phyloP scores from a whole-genome alignment of 106 monocot species.

The Cymbidium sinense region DNA sequence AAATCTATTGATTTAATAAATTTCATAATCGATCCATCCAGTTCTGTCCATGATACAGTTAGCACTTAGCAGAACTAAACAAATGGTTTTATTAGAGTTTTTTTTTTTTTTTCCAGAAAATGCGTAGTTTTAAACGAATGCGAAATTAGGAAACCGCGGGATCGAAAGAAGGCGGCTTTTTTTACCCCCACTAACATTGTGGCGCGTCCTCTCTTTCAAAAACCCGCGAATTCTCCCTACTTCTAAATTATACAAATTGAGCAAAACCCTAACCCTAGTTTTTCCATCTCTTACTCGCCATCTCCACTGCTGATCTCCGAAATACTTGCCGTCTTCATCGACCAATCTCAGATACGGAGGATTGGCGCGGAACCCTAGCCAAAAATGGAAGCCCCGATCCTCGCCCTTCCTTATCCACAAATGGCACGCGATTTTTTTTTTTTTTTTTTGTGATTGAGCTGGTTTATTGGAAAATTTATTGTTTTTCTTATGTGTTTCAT shows the following conservation, averaged over 20 bases:
- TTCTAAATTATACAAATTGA: too few relatives aligned
- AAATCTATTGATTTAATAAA: too few relatives aligned
- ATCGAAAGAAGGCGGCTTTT: neutral
- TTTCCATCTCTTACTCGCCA: neutral
- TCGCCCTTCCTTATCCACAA: neutral
- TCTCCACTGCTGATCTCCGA: neutral
- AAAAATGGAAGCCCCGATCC: neutral
- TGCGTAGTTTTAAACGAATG: too few relatives aligned
- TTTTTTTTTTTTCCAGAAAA: too few relatives aligned
- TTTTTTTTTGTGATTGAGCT: neutral
- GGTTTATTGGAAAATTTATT: neutral
- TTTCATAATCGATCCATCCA: too few relatives aligned
- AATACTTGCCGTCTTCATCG: neutral
- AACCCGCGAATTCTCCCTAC: neutral
- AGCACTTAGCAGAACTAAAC: too few relatives aligned
- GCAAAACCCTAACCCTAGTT: conserved; percentile 3
- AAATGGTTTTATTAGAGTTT: too few relatives aligned
- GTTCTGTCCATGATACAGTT: too few relatives aligned
- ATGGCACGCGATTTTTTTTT: neutral
- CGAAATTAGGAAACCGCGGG: neutral
- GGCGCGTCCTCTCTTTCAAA: conserved; percentile 4
- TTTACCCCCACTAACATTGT: neutral
- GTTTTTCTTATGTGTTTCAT: neutral
- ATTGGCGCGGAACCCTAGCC: conserved; percentile 3
- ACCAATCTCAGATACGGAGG: neutral